A percentile compares a stretch with the other conserved stretches of the same genome.
These are phyloP conservation scores for Aspergillus ochraceus DNA, from an alignment of 2,329 filamentous ascomycete species.

Conservation along the genomic window DNA sequence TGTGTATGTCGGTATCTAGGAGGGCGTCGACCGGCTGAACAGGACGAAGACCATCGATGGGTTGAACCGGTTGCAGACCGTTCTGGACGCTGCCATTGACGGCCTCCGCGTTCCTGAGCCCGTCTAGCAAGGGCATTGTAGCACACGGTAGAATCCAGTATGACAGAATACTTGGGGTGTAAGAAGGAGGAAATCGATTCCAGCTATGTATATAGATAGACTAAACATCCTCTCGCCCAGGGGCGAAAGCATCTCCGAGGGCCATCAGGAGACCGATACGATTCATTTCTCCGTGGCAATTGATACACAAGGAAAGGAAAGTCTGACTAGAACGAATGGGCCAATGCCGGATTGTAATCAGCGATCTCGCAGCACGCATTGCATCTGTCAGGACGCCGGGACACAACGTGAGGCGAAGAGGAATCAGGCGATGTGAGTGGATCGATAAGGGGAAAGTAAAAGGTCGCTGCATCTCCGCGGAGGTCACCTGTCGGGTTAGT, in stretches of 20 bases:
- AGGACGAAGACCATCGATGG: constrained; percentile 8
- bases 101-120: constrained; percentile 24
- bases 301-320: neutral
- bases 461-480: neutral
- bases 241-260: neutral
- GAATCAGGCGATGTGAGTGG: neutral
- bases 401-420: neutral
- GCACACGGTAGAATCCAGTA: neutral
- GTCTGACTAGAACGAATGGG: neutral
- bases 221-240: neutral
- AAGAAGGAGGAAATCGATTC: neutral
- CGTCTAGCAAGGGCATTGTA: constrained; percentile 33
- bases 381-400: neutral
- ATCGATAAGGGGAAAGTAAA: neutral
- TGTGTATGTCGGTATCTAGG: constrained; percentile 1
- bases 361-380: neutral
- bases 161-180: neutral
- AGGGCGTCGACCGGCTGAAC: constrained; percentile 6
- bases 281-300: neutral
- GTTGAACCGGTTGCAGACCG: constrained; percentile 7
- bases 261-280: neutral
- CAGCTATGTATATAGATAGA: neutral
- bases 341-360: neutral
- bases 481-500: neutral
- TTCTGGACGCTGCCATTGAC: constrained; percentile 22